Conservation (phyloP, 441 rosid species). For the Gossypium trilobum region DNA sequence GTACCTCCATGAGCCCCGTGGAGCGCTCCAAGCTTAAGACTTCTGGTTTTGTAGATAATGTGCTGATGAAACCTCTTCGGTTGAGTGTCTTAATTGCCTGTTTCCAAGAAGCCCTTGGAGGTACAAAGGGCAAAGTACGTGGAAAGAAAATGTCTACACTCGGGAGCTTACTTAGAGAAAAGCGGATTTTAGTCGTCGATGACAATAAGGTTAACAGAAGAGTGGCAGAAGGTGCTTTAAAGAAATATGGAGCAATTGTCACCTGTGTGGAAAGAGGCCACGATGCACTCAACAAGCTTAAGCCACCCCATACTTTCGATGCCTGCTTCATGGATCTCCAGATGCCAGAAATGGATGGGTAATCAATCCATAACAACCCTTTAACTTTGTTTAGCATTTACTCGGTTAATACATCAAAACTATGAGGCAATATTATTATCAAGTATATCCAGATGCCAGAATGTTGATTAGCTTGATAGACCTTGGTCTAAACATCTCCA, state of each 20-base stretch:
- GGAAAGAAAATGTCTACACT: slow-evolving; percentile 43
- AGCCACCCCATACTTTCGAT: slow-evolving; percentile 72
- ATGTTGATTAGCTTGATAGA: not conserved
- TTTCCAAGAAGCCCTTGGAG: slow-evolving; percentile 68
- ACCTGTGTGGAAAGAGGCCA: slow-evolving; percentile 79
- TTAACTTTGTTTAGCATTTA: not conserved
- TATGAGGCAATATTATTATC: not conserved
- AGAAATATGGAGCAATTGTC: slow-evolving; percentile 73
- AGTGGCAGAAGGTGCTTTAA: slow-evolving; percentile 88
- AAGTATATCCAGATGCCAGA: not conserved
- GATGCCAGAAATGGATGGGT: slow-evolving; percentile 99
- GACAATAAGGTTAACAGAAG: slow-evolving; percentile 79
- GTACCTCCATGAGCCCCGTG: slow-evolving; percentile 33
- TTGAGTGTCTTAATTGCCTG: slow-evolving; percentile 49
- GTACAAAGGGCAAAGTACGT: slow-evolving; percentile 39
- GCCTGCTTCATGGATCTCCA: slow-evolving; percentile 97
- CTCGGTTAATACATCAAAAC: not conserved
- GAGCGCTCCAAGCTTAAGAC: slow-evolving; percentile 47
- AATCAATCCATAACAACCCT: slow-evolving; percentile 16
- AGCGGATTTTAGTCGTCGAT: slow-evolving; percentile 77
- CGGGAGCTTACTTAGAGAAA: slow-evolving; percentile 51
- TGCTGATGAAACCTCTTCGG: slow-evolving; percentile 68
- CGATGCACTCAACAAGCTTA: slow-evolving; percentile 55
- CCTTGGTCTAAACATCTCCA: not conserved
- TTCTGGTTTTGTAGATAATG: slow-evolving; percentile 44